Evolutionary conservation across 139 green algal species (phyloP), one percentile per base, ranked within the genome.

Genomic region (Tetradesmus lagerheimii): DNA sequence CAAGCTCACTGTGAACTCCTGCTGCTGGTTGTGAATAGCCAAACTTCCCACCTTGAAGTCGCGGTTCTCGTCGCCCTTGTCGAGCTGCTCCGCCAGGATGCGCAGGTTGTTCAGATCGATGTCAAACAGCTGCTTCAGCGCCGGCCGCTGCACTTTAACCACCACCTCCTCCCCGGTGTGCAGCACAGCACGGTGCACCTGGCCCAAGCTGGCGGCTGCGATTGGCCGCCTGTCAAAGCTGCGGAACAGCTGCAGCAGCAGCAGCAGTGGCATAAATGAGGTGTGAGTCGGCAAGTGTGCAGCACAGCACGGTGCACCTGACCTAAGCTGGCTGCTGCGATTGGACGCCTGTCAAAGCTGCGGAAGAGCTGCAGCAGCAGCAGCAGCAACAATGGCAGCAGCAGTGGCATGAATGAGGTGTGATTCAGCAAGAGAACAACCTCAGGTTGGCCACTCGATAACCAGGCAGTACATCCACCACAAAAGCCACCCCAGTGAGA

Each of bases 61-160:
- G 98, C 98, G 77, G 94, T 97, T 94, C 96, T 99, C 87, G 95
- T 97, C 94, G 97, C 98, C 88, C 95, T 93, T 92, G 79, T 94
- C 92, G 80, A 97, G 85, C 88, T 94, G 91, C 93, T 99, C 92
- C 4, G 97, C 96, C 84, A 99, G 92, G 27, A 98, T 91, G 18
- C 95, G 92, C 41, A 99, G 78, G 92, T 99, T 99, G 90, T 99
- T 97, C 18, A 99, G 93, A 90, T 99, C 98, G 75, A 99, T 98
- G 92, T 99, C 97, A 93, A 99, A 98, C 62, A 98, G 91, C 82
- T 94, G 88, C 86, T 96, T 94, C 53, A 98, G 94, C 0, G 95
- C 97, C 0, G 98, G 98, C 27, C 98, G 96, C 95, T 99, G 98
- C 81, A 99, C 97, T 93, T 99, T 99, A 20, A 99, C 96, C 86